Base-by-base conservation (phyloP, 192 early-diverging fungal species). In the Rhizophagus clarus region DNA sequence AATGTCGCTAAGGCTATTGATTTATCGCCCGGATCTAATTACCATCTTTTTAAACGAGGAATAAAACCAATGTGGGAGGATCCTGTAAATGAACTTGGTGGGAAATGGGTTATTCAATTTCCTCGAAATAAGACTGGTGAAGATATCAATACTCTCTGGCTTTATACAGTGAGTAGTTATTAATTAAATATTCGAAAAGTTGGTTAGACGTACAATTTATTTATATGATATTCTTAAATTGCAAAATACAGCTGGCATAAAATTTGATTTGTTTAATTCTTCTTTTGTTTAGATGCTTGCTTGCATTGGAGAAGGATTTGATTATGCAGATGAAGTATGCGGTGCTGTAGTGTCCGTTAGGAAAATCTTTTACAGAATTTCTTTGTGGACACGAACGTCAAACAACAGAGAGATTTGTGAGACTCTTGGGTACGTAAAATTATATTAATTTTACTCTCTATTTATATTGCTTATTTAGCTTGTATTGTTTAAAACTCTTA, bases 11-110 rank as follows among this genome's bases (percentile, higher is more conserved):
- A 91, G 75, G 90, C 94, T 4, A 88, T 88, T 29, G 90, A 94
- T 34, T 85, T 97, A 70, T 86, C 90, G 22, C 84, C 88, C 72
- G 94, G 92, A 63, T 91, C 95, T 67, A 97, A 99, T 88, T 98
- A 96, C 84, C 96, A 97, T 76, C 81, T 98, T 74, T 99, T 99
- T 90, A 95, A 96, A 86, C 87, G 93, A 67, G 96, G 96, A 26
- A 87, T 98, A 76, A 90, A 91, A 83, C 97, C 97, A 11, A 92
- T 93, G 91, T 97, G 97, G 97, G 97, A 99, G 86, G 97, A 99
- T 81, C 84, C 91, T 14, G 90, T 87, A 56, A 99, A 99, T 90
- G 89, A 85, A 61, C 86, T 96, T 42, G 97, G 97, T 77, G 97
- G 97, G 49, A 97, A 96, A 84, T 98, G 96, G 94, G 90, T 91